Evolutionary conservation across 768 basidiomycete species (phyloP), one percentile per base, ranked within the genome.

Genomic region (Mycena rosella): DNA sequence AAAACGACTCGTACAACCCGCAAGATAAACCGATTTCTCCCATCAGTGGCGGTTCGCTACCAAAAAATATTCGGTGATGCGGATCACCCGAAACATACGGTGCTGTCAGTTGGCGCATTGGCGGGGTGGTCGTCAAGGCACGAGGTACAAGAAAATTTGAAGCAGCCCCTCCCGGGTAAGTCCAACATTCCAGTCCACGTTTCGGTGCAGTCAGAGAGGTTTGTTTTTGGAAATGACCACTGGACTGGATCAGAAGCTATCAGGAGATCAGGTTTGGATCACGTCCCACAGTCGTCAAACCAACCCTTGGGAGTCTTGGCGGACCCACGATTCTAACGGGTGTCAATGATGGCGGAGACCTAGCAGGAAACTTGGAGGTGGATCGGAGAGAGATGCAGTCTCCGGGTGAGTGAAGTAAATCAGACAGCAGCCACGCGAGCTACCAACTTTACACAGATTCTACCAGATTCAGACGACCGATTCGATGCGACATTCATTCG

Each of bases 241-340:
- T n/a, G 20, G 32, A 34, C 32, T 34, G 32, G 6, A 34, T 24
- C 10, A 29, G 47, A 47, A 47, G 38, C 26, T 18, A 45, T 52
- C 63, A 55, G 53, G 34, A 8, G 34, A 36, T 36, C 8, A 36
- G 34, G 34, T 36, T 36, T 32, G 49, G 54, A 57, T 65, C 47
- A 27, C 38, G 29, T 27, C 52, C 9, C 32, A 26, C 42, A 22
- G 13, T 47, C 34, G 53, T 54, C 53, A 54, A 14, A 24, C 29
- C 52, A 24, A 53, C 52, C 32, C 32, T 5, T 14, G 6, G 32
- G 51, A 2, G 17, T 40, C 55, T 65, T 65, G 56, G 63, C 52
- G 40, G 49, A 52, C 63, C 64, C 64, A 65, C 64, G 64, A 44
- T 65, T 65, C 22, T 10, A 30, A 32, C 52, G 52, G 57, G 47